Percentiles rank a stretch among this genome's conserved stretches.
These are phyloP conservation scores for Colletotrichum destructivum DNA, from an alignment of 2,329 filamentous ascomycete genomes.

Conservation along the genomic window DNA sequence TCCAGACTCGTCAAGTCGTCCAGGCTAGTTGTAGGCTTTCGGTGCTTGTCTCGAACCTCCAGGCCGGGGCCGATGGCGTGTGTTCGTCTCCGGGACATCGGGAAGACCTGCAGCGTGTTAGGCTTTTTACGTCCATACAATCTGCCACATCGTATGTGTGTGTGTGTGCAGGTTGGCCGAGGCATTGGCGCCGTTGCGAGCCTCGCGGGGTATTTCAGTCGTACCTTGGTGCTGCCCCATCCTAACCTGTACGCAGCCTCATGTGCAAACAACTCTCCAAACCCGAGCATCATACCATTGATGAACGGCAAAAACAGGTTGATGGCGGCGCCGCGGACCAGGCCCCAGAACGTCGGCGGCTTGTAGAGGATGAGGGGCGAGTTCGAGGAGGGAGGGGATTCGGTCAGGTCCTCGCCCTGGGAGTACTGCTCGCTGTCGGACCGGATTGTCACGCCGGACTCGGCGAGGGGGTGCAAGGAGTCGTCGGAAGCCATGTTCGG, in stretches of 20 bases:
- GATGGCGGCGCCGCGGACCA: slow-evolving; percentile 91
- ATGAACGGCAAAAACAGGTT: slow-evolving; percentile 96
- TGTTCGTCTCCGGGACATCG: slow-evolving; percentile 71
- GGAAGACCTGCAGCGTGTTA: slow-evolving; percentile 65
- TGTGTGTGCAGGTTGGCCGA: neutral
- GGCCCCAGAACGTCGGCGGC: slow-evolving; percentile 87
- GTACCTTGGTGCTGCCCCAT: slow-evolving; percentile 94
- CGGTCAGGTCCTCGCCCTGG: slow-evolving; percentile 72
- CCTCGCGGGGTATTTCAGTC: slow-evolving; percentile 45
- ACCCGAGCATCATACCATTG: slow-evolving; percentile 98
- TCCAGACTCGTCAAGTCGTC: slow-evolving; percentile 79
- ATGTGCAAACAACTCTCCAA: slow-evolving; percentile 96
- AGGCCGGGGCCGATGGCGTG: slow-evolving; percentile 85
- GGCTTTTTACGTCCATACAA: neutral
- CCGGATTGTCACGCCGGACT: slow-evolving; percentile 82
- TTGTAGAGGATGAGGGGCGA: slow-evolving; percentile 88
- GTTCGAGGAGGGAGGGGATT: slow-evolving; percentile 73
- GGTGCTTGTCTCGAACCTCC: slow-evolving; percentile 80
- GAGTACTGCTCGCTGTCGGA: slow-evolving; percentile 90
- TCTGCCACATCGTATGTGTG: neutral
- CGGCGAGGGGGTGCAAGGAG: slow-evolving; percentile 67
- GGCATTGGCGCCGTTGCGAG: neutral
- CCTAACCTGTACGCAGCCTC: slow-evolving; percentile 94
- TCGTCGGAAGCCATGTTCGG: slow-evolving; percentile 69
- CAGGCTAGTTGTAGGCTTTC: slow-evolving; percentile 70